phyloP scores from a whole-genome alignment of 805 yeast species.

The Candida khao-thaluensis region DNA sequence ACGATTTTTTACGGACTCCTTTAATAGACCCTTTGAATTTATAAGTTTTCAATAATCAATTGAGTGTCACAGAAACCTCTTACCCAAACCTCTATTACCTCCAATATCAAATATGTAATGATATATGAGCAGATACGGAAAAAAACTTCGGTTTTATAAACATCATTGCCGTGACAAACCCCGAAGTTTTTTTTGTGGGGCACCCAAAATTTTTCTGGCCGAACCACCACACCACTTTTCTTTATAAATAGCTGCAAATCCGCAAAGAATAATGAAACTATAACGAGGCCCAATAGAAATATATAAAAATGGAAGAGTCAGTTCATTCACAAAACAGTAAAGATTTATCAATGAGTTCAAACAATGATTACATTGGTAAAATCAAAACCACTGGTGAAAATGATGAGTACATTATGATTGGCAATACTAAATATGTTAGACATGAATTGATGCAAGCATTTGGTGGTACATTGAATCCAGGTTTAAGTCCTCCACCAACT shows the following conservation, averaged over 20 bases:
- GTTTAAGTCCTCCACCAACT: slow-evolving; percentile 40
- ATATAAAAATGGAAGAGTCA: slow-evolving; percentile 12
- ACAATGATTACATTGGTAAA: slow-evolving; percentile 18
- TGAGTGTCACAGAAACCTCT: no score
- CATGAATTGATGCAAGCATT: slow-evolving; percentile 43
- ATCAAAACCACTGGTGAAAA: slow-evolving; percentile 35
- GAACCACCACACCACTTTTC: slow-evolving; percentile 4
- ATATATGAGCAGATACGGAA: no score
- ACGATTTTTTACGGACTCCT: no score
- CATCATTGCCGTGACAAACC: no score
- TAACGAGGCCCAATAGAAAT: no score
- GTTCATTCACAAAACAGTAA: slow-evolving; percentile 19
- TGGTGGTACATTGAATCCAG: slow-evolving; percentile 40
- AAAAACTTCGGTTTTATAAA: no score
- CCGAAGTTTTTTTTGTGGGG: slow-evolving; percentile 6
- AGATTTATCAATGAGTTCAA: slow-evolving; percentile 13
- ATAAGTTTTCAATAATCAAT: no score
- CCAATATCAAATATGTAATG: no score
- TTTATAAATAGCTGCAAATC: slow-evolving; percentile 1
- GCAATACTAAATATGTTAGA: slow-evolving; percentile 31
- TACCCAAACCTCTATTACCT: no score
- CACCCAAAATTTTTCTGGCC: slow-evolving; percentile 2
- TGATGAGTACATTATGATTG: slow-evolving; percentile 35
- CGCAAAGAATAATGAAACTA: no score
- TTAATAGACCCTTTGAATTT: no score